Evolutionary conservation across 1,284 basidiomycete genomes (phyloP).

Genomic region (Volvariella volvacea): DNA sequence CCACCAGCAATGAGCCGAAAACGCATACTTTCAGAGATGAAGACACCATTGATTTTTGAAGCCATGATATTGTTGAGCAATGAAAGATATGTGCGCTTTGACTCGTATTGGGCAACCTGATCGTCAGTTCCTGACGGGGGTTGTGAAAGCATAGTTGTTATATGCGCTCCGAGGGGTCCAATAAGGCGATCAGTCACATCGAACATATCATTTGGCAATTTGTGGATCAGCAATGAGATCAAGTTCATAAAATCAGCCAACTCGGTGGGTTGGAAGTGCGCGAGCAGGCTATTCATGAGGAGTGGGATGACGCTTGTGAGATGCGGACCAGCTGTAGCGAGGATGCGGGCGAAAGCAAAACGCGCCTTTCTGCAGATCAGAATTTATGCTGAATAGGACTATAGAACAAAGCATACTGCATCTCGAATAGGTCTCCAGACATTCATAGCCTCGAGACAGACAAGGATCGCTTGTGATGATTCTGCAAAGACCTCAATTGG

Average conservation of each 20-base stretch:
- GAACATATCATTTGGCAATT: slow-evolving; percentile 78
- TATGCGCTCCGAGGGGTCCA: slow-evolving; percentile 80
- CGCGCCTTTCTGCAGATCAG: slow-evolving; percentile 57
- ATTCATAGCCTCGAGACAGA: slow-evolving; percentile 86
- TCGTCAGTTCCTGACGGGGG: slow-evolving; percentile 92
- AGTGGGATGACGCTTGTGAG: slow-evolving; percentile 79
- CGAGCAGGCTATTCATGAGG: slow-evolving; percentile 84
- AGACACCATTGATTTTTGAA: slow-evolving; percentile 76
- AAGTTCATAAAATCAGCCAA: slow-evolving; percentile 96
- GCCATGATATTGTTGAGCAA: slow-evolving; percentile 82
- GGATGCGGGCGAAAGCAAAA: slow-evolving; percentile 90
- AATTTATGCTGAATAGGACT: slow-evolving; percentile 1
- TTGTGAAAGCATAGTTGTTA: slow-evolving; percentile 76
- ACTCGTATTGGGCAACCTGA: slow-evolving; percentile 74
- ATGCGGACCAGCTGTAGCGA: slow-evolving; percentile 82
- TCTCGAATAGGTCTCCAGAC: slow-evolving; percentile 85
- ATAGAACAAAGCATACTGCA: slow-evolving; percentile 56
- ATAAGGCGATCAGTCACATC: slow-evolving; percentile 89
- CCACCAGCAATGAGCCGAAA: background rate
- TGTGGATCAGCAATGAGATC: slow-evolving; percentile 86
- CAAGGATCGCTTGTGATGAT: slow-evolving; percentile 85
- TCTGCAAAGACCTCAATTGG: slow-evolving; percentile 81
- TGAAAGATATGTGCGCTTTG: slow-evolving; percentile 85
- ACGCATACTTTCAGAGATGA: slow-evolving; percentile 80
- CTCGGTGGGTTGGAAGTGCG: slow-evolving; percentile 89